Conservation (phyloP, 2,329 filamentous ascomycete genomes). For the Verticillium dahliae region DNA sequence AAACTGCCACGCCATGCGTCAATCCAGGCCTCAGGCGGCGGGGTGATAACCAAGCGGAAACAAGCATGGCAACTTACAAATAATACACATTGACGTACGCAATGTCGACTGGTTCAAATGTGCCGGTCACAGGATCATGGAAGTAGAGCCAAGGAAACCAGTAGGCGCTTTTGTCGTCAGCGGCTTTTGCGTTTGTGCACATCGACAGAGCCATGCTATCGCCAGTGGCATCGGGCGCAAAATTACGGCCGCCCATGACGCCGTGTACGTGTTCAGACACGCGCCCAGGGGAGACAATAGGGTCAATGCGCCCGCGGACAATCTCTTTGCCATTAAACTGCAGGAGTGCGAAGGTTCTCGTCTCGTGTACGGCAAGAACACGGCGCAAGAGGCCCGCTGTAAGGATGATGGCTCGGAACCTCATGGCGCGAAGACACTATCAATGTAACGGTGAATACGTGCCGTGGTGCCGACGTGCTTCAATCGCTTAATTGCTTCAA, state of each 20-base stretch:
- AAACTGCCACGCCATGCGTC: constrained; percentile 31
- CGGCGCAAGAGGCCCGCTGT: not conserved
- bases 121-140: constrained; percentile 52
- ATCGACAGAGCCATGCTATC: constrained; percentile 51
- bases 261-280: constrained; percentile 60
- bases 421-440: not conserved
- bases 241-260: constrained; percentile 64
- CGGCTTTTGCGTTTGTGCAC: constrained; percentile 65
- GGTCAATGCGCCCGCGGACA: constrained; percentile 57
- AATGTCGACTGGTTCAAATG: constrained; percentile 60
- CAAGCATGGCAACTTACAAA: constrained; percentile 38
- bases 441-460: too few species aligned
- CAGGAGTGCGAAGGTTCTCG: constrained; percentile 59
- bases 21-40: not conserved
- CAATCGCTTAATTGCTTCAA: too few species aligned
- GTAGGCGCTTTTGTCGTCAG: constrained; percentile 66
- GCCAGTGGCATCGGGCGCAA: constrained; percentile 55
- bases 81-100: constrained; percentile 76
- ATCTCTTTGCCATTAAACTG: constrained; percentile 62
- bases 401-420: not conserved
- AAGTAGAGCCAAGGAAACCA: constrained; percentile 71
- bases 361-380: constrained; percentile 28
- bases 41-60: too few species aligned
- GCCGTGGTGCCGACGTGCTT: too few species aligned
- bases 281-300: constrained; percentile 57